These are phyloP conservation scores for Brassica incana DNA, from an alignment of 345 rosid species.

Conservation along the genomic window DNA sequence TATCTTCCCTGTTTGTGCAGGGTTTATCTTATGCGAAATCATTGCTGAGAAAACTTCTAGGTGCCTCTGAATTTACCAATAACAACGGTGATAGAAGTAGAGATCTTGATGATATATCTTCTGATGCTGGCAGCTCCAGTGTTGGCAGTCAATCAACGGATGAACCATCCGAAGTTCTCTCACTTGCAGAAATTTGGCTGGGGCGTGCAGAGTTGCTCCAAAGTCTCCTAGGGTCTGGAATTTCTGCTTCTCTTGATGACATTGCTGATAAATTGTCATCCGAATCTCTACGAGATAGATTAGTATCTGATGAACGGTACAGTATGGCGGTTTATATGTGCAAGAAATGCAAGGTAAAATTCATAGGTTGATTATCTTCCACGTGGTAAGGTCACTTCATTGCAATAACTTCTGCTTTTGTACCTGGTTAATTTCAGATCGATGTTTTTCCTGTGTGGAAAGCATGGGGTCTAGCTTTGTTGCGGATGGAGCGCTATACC, in stretches of 20 bases:
- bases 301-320: constrained; percentile 86
- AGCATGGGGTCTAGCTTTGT: constrained; percentile 99
- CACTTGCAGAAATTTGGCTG: constrained; percentile 75
- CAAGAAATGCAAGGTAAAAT: constrained; percentile 90
- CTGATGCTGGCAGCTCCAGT: constrained; percentile 92
- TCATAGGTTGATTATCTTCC: constrained; percentile 26
- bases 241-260: constrained; percentile 91
- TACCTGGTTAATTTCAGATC: constrained; percentile 53
- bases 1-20: constrained; percentile 46
- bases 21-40: constrained; percentile 84
- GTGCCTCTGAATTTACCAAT: constrained; percentile 55
- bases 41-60: constrained; percentile 71
- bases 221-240: constrained; percentile 94
- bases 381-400: constrained; percentile 23
- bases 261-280: constrained; percentile 88
- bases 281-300: constrained; percentile 74
- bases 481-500: constrained; percentile 83
- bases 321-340: constrained; percentile 98
- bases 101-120: constrained; percentile 84
- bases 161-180: constrained; percentile 72
- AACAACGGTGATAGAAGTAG: constrained; percentile 61
- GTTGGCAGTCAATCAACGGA: constrained; percentile 78
- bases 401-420: constrained; percentile 26
- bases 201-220: constrained; percentile 96
- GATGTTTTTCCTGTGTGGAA: constrained; percentile 96